phyloP scores from a whole-genome alignment of 1,284 basidiomycete genomes.

The Pseudozyma tsukubaensis region DNA sequence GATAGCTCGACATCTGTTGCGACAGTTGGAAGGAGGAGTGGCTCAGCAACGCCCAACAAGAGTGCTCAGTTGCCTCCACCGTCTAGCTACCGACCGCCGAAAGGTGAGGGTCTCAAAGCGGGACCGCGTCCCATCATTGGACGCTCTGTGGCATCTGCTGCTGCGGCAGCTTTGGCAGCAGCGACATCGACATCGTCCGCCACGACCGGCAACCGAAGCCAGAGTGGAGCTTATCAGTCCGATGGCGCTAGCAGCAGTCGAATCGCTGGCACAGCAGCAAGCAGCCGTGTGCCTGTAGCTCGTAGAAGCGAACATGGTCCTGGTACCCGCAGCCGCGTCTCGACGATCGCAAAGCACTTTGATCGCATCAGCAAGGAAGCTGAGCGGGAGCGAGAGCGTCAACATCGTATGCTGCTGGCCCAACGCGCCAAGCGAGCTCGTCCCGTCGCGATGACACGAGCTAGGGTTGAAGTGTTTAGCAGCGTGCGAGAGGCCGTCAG shows the following conservation, averaged over 20 bases:
- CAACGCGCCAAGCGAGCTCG: slow-evolving; percentile 75
- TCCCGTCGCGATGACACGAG: slow-evolving; percentile 88
- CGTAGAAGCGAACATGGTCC: slow-evolving; percentile 43
- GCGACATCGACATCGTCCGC: slow-evolving; percentile 12
- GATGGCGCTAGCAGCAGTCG: slow-evolving; percentile 33
- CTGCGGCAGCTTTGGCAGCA: slow-evolving; percentile 17
- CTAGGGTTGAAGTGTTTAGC: slow-evolving; percentile 88
- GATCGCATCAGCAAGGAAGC: slow-evolving; percentile 72
- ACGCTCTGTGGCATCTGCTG: slow-evolving; percentile 37
- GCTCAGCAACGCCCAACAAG: slow-evolving; percentile 34
- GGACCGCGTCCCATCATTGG: slow-evolving; percentile 52
- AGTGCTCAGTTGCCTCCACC: slow-evolving; percentile 27
- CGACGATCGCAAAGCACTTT: slow-evolving; percentile 72
- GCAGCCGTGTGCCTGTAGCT: slow-evolving; percentile 44
- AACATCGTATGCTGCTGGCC: slow-evolving; percentile 69
- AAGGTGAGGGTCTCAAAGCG: slow-evolving; percentile 45
- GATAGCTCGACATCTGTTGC: slow-evolving; percentile 34
- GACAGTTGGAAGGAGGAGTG: slow-evolving; percentile 30
- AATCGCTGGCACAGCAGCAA: slow-evolving; percentile 8
- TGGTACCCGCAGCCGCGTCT: slow-evolving; percentile 68
- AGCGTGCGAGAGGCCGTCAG: slow-evolving; percentile 91
- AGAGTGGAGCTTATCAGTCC: slow-evolving; percentile 36
- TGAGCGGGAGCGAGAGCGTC: slow-evolving; percentile 71
- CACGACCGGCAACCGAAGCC: slow-evolving; percentile 13
- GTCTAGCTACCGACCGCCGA: slow-evolving; percentile 41